A percentile compares a stretch with the other conserved stretches of the same genome.
Evolutionary conservation across 768 basidiomycete genomes (phyloP).

Genomic region (Hydnomerulius pinastri): DNA sequence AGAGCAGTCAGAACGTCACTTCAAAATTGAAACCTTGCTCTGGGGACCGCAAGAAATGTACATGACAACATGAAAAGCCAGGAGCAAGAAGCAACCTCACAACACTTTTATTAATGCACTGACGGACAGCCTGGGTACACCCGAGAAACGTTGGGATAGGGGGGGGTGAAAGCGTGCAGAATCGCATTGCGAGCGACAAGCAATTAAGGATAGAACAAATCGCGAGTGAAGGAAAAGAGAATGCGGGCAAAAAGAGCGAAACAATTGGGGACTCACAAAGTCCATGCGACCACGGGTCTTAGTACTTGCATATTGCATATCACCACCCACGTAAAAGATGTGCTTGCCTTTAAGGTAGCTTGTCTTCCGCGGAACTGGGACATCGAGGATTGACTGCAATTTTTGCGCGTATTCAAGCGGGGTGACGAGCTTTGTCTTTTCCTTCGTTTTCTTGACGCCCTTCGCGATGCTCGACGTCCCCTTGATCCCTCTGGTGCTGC

Average conservation of each 20-base stretch:
- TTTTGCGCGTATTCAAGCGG: slow-evolving; percentile 57
- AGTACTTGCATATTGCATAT: slow-evolving; percentile 52
- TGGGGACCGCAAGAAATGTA: background rate
- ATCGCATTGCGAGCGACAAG: background rate
- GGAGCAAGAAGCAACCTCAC: background rate
- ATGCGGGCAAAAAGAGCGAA: background rate
- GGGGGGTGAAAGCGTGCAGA: background rate
- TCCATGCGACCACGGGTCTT: slow-evolving; percentile 60
- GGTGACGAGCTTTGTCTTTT: slow-evolving; percentile 43
- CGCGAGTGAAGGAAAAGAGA: background rate
- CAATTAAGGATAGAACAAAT: background rate
- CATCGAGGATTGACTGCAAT: slow-evolving; percentile 37
- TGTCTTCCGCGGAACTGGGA: slow-evolving; percentile 20
- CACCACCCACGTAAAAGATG: slow-evolving; percentile 62
- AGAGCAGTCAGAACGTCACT: slow-evolving; percentile 5
- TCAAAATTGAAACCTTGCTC: background rate
- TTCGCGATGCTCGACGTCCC: slow-evolving; percentile 3
- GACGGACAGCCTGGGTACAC: too few relatives aligned
- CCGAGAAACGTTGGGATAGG: background rate
- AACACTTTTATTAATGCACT: background rate
- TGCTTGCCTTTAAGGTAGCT: slow-evolving; percentile 51
- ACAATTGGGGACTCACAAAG: slow-evolving; percentile 47
- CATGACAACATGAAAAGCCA: background rate
- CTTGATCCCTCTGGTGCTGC: slow-evolving; percentile 17
- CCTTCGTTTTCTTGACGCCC: slow-evolving; percentile 36